phyloP scores from a whole-genome alignment of 2,329 filamentous ascomycete genomes.

The Huntiella bhutanensis region DNA sequence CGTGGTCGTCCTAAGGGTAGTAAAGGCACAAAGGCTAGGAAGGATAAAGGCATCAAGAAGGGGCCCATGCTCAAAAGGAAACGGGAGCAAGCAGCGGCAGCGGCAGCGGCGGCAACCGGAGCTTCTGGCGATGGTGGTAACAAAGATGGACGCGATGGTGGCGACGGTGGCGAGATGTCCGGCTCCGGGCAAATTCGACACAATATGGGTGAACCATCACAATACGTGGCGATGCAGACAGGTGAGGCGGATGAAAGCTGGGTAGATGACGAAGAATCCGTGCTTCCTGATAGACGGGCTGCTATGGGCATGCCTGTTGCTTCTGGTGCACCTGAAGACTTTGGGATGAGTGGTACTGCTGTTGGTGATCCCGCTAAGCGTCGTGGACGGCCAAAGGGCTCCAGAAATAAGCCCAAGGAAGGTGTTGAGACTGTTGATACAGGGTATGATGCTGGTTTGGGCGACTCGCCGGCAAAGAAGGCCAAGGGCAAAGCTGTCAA shows the following conservation, averaged over 20 bases:
- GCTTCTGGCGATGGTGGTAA: neutral
- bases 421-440: slow-evolving; percentile 1
- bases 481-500: slow-evolving; percentile 11
- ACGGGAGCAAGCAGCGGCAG: neutral
- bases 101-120: neutral
- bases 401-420: slow-evolving; percentile 24
- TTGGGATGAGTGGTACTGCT: slow-evolving; percentile 2
- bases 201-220: neutral
- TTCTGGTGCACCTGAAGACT: slow-evolving; percentile 6
- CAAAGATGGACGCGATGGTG: neutral
- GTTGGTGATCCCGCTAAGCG: slow-evolving; percentile 20
- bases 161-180: neutral
- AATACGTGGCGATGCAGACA: neutral
- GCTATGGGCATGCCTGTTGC: slow-evolving; percentile 20
- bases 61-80: slow-evolving; percentile 6
- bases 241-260: slow-evolving; percentile 2
- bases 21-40: slow-evolving; percentile 27
- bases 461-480: slow-evolving; percentile 3
- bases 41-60: slow-evolving; percentile 16
- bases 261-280: slow-evolving; percentile 10
- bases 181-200: neutral
- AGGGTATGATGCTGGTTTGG: slow-evolving; percentile 4
- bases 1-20: slow-evolving; percentile 30
- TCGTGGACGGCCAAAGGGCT: slow-evolving; percentile 36
- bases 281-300: slow-evolving; percentile 8